These are phyloP conservation scores for Aureobasidium lini DNA, from an alignment of 2,329 filamentous ascomycete species.

Conservation along the genomic window DNA sequence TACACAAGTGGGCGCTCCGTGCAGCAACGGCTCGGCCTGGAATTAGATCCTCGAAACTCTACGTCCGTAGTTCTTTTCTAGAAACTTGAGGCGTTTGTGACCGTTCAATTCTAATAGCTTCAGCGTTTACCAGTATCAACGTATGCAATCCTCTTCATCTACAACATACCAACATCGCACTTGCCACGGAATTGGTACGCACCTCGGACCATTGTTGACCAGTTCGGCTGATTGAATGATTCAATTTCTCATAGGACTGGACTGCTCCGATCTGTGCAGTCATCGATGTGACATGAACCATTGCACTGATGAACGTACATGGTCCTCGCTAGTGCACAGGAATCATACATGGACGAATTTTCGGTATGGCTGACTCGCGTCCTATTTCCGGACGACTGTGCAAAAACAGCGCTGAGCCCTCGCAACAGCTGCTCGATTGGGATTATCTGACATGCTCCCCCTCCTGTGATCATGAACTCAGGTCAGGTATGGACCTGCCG, in stretches of 20 bases:
- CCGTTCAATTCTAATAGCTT: slow-evolving; percentile 7
- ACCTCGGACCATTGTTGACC: too few species aligned
- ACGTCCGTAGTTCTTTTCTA: not conserved
- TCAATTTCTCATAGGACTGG: not conserved
- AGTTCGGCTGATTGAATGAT: not conserved
- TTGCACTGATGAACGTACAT: not conserved
- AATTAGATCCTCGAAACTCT: not conserved
- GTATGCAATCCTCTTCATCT: not conserved
- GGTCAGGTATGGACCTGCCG: not conserved
- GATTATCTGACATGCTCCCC: not conserved
- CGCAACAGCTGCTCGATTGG: too few species aligned
- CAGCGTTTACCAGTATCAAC: slow-evolving; percentile 1
- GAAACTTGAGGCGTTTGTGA: not conserved
- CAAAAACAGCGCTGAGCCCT: not conserved
- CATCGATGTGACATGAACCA: not conserved
- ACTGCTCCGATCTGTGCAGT: too few species aligned
- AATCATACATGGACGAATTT: too few species aligned
- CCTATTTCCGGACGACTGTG: not conserved
- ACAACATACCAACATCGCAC: not conserved
- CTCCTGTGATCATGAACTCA: not conserved
- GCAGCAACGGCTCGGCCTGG: not conserved
- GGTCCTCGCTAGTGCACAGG: not conserved
- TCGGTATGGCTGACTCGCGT: not conserved
- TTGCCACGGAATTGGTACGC: not conserved
- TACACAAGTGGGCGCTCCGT: too few species aligned